Evolutionary conservation across 331 rosid genomes (phyloP), one percentile per base, ranked within the genome.

Genomic region (Acacia pycnantha): DNA sequence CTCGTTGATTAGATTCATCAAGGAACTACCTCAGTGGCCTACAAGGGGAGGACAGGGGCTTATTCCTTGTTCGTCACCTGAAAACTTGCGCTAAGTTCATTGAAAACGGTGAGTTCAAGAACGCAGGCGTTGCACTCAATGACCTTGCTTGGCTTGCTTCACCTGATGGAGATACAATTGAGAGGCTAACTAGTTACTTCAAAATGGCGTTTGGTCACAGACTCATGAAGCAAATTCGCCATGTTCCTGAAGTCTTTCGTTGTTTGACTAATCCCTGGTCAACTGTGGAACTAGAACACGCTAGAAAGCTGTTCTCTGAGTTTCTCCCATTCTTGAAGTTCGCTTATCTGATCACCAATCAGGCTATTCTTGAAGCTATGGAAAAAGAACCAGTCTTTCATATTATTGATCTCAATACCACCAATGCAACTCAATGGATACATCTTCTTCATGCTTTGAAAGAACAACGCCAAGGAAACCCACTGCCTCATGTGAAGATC

Each of bases 351-450:
- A 76, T 87, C 81, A 90, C 91, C 24, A 90, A 91, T 77, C 93
- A 85, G 40, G 89, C 94, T 7, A 91, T 91, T 54, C 47, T 87
- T 16, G 92, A 91, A 66, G 88, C 89, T 0, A 90, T 91, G 93
- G 80, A 81, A 48, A 89, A 86, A 43, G 91, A 88, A 73, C 77
- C 76, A 79, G 40, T 54, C 59, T 81, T 93, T 77, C 92, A 93
- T 62, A 87, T 93, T 8, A 90, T 93, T 68, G 97, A 91, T 89
- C 88, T 90, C 3, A 87, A 83, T 73, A 74, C 92, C 19, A 84
- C 62, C 53, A 89, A 88, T 77, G 87, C 90, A 16, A 80, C 82
- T 3, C 93, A 91, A 71, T 90, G 91, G 97, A 79, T 80, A 29
- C 53, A 81, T 64, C 82, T 91, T 68, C 87, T 93, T 61, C 89